A percentile compares a stretch with the other conserved stretches of the same genome.
These are phyloP conservation scores for Geosmithia putterillii DNA, from an alignment of 2,329 filamentous ascomycete genomes.

Conservation along the genomic window DNA sequence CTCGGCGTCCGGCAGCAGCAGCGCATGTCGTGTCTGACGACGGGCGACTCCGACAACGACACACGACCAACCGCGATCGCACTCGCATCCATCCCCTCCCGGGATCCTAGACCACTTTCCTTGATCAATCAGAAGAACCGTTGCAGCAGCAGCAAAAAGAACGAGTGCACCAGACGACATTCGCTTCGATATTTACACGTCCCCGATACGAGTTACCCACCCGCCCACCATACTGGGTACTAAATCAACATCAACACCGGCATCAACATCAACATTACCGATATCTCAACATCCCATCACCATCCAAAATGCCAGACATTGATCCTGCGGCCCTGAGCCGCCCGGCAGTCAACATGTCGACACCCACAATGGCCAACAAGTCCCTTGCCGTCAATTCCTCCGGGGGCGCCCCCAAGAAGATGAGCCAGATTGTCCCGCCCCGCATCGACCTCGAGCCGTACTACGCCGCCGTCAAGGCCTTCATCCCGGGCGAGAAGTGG, in stretches of 20 bases:
- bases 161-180: no score
- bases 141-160: no score
- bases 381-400: conserved; percentile 40
- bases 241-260: no score
- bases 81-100: no score
- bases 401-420: conserved; percentile 38
- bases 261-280: background rate
- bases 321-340: conserved; percentile 58
- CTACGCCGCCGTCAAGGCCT: conserved; percentile 48
- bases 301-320: conserved; percentile 50
- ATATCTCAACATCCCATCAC: background rate
- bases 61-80: no score
- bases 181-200: no score
- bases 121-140: no score
- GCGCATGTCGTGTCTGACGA: conserved; percentile 35
- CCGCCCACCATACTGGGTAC: no score
- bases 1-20: conserved; percentile 32
- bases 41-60: conserved; percentile 5
- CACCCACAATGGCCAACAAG: conserved; percentile 45
- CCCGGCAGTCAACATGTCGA: conserved; percentile 40
- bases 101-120: no score
- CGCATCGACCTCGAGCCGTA: conserved; percentile 57
- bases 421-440: conserved; percentile 49
- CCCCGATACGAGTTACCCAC: no score
- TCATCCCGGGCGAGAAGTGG: conserved; percentile 51